phyloP scores from a whole-genome alignment of 139 green algal genomes.

The Chlorella sp. region DNA sequence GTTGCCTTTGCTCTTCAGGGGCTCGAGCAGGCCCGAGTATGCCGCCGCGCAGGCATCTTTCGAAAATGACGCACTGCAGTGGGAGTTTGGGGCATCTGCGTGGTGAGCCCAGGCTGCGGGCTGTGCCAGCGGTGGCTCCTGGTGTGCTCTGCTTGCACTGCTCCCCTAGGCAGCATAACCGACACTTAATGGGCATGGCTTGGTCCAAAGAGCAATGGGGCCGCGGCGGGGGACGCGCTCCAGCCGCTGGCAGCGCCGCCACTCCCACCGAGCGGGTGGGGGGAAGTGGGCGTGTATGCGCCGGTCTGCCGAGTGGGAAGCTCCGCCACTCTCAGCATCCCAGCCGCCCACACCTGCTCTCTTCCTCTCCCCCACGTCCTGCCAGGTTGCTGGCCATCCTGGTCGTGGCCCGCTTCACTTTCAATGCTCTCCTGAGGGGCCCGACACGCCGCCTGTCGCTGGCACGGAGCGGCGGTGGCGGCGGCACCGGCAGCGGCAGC shows the following conservation, averaged over 20 bases:
- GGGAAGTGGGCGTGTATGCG: no score
- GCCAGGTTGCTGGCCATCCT: slow-evolving; percentile 4
- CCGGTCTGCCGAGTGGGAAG: not conserved
- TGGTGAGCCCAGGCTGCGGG: not conserved
- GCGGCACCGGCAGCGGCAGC: not conserved
- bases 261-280: not conserved
- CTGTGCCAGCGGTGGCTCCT: no score
- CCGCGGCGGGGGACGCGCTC: not conserved
- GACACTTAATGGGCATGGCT: not conserved
- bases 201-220: not conserved
- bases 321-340: not conserved
- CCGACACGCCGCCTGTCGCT: not conserved
- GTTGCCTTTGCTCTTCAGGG: slow-evolving; percentile 24
- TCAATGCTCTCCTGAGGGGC: slow-evolving; percentile 11
- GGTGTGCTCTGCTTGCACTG: not conserved
- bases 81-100: not conserved
- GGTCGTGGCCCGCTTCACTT: not conserved
- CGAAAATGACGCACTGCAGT: not conserved
- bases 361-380: not conserved
- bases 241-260: not conserved
- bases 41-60: not conserved
- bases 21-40: slow-evolving; percentile 13
- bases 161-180: not conserved
- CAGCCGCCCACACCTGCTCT: not conserved
- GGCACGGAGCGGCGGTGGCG: not conserved